Conservation (phyloP, 495 filamentous ascomycete species). For the Peziza echinospora region DNA sequence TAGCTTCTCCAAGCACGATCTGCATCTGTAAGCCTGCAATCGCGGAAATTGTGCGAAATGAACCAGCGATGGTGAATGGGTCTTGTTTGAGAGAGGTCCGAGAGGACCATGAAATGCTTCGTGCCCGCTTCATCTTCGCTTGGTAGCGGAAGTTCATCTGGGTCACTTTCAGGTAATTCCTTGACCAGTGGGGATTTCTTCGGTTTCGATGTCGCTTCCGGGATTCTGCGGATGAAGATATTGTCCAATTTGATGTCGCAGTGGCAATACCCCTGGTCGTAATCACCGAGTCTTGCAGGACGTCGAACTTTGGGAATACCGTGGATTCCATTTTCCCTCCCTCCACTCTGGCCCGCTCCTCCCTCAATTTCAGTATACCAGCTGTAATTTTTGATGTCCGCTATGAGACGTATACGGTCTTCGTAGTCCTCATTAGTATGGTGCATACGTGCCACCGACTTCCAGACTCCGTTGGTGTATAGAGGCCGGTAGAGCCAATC, state of each 20-base stretch:
- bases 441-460: conserved; percentile 1
- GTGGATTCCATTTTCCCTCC: neutral
- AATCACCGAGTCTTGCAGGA: neutral
- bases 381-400: neutral
- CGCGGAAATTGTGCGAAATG: neutral
- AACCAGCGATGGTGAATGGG: neutral
- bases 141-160: neutral
- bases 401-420: neutral
- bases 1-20: conserved; percentile 3
- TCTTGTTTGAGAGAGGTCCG: conserved; percentile 1
- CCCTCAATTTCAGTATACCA: neutral
- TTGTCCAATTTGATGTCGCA: conserved; percentile 5
- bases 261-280: conserved; percentile 3
- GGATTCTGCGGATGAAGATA: conserved; percentile 1
- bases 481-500: conserved; percentile 5
- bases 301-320: neutral
- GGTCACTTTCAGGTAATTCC: neutral
- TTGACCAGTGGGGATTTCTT: no score
- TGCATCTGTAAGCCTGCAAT: conserved; percentile 3
- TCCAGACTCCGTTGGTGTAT: neutral
- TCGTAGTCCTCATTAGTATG: neutral
- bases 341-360: neutral
- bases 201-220: neutral
- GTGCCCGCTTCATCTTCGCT: neutral
- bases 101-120: neutral